A percentile compares a stretch with the other conserved stretches of the same genome.
phyloP scores from a whole-genome alignment of 164 flowering plant genomes.

The Saururus chinensis region DNA sequence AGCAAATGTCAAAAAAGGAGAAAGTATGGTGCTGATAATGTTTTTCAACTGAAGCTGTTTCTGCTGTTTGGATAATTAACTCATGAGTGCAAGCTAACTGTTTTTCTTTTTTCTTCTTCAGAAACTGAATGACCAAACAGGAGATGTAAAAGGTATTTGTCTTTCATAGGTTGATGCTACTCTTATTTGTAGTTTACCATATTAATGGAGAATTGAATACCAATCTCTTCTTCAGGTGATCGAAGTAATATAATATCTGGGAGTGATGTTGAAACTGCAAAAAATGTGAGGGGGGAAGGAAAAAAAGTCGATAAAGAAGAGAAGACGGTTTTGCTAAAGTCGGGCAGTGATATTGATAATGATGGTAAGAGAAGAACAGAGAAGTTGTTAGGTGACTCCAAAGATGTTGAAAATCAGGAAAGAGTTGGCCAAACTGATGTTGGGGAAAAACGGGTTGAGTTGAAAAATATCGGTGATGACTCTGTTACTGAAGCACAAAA shows the following conservation, averaged over 20 bases:
- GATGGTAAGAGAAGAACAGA: conserved; percentile 19
- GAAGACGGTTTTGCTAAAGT: conserved; percentile 15
- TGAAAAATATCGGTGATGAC: conserved; percentile 14
- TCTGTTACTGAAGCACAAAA: conserved; percentile 22
- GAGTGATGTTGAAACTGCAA: conserved; percentile 20
- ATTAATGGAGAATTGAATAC: not conserved
- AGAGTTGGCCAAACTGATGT: conserved; percentile 8
- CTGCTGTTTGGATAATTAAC: not conserved
- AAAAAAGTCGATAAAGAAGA: conserved; percentile 15
- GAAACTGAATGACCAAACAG: conserved; percentile 46
- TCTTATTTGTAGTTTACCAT: not conserved
- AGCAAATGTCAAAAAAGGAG: conserved; percentile 37
- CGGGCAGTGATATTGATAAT: conserved; percentile 12
- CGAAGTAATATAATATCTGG: conserved; percentile 13
- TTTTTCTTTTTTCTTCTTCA: conserved; percentile 13
- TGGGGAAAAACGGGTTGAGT: conserved; percentile 14
- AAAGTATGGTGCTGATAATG: conserved; percentile 18
- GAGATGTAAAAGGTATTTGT: conserved; percentile 34
- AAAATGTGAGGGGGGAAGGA: conserved; percentile 15
- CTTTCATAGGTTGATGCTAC: not conserved
- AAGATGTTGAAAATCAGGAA: conserved; percentile 8
- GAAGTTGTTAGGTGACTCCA: conserved; percentile 8
- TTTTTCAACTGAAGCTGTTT: not conserved
- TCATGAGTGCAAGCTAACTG: too few relatives aligned
- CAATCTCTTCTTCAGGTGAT: conserved; percentile 10